Percentiles rank a stretch among this genome's conserved stretches.
Conservation (phyloP, 305 asterid genomes). For the Striga hermonthica region DNA sequence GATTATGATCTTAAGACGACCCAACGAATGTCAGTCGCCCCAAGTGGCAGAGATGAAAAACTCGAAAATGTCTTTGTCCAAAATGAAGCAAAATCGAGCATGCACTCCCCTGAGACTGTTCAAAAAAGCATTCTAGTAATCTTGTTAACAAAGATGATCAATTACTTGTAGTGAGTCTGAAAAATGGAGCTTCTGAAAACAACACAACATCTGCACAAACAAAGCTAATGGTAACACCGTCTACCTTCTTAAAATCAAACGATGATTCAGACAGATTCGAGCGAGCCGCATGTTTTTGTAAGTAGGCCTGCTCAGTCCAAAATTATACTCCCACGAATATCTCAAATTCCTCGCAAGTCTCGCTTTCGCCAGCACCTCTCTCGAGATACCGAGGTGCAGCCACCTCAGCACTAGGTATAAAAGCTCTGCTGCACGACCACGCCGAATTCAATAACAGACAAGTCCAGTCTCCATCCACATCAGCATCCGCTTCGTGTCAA, state of each 20-base stretch:
- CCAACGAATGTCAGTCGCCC: conserved; percentile 33
- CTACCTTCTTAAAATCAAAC: too few species aligned
- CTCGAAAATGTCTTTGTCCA: not conserved
- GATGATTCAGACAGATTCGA: conserved; percentile 21
- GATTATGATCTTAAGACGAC: conserved; percentile 30
- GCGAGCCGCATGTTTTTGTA: conserved; percentile 37
- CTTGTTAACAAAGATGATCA: too few species aligned
- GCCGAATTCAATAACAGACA: conserved; percentile 34
- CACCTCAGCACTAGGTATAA: conserved; percentile 58
- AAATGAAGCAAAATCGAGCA: too few species aligned
- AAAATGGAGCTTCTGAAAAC: not conserved
- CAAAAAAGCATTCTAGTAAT: not conserved
- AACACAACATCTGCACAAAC: not conserved
- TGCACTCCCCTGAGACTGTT: too few species aligned
- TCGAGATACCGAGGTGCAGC: conserved; percentile 46
- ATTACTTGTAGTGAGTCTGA: not conserved
- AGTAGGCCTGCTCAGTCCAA: conserved; percentile 44
- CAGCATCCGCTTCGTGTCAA: conserved; percentile 36
- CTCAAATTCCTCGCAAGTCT: conserved; percentile 36
- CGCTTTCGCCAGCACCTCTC: conserved; percentile 38
- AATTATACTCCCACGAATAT: conserved; percentile 35
- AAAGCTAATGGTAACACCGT: too few species aligned
- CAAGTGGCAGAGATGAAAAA: not conserved
- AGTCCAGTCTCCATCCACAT: conserved; percentile 29
- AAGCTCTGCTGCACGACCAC: conserved; percentile 61